Evolutionary conservation across 768 basidiomycete species (phyloP).

Genomic region (Brasilioporus rufonigricans): DNA sequence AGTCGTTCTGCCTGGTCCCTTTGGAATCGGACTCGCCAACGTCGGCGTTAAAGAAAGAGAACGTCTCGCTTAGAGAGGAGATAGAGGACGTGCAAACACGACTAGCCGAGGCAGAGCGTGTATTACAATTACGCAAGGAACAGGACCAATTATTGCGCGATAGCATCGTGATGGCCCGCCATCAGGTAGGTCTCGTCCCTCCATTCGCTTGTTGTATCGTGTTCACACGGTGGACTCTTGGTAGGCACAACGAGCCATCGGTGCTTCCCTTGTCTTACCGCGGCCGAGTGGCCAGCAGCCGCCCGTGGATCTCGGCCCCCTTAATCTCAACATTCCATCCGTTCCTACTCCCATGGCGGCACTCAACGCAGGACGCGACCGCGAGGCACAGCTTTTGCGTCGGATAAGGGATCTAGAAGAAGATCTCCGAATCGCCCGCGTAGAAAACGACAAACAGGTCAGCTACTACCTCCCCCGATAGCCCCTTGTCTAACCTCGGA

Average conservation of each 20-base stretch:
- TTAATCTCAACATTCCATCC: slow-evolving; percentile 57
- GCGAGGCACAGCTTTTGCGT: slow-evolving; percentile 49
- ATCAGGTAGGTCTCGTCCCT: slow-evolving; percentile 48
- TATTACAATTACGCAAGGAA: slow-evolving; percentile 68
- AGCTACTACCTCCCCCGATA: slow-evolving; percentile 20
- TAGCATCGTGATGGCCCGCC: slow-evolving; percentile 70
- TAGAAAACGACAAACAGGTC: slow-evolving; percentile 84
- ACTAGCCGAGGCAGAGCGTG: slow-evolving; percentile 58
- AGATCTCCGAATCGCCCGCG: slow-evolving; percentile 57
- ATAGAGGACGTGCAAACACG: slow-evolving; percentile 55
- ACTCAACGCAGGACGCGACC: slow-evolving; percentile 52
- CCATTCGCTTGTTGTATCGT: neutral
- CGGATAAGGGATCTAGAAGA: slow-evolving; percentile 77
- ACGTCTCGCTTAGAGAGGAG: slow-evolving; percentile 58
- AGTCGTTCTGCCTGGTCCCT: slow-evolving; percentile 77
- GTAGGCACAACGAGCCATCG: slow-evolving; percentile 80
- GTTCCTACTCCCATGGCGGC: slow-evolving; percentile 47
- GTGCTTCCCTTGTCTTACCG: slow-evolving; percentile 59
- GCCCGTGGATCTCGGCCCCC: slow-evolving; percentile 49
- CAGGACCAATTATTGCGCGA: slow-evolving; percentile 79
- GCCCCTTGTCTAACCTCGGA: slow-evolving; percentile 10
- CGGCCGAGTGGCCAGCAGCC: slow-evolving; percentile 38
- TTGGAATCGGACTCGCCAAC: slow-evolving; percentile 53
- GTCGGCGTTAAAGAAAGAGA: slow-evolving; percentile 61
- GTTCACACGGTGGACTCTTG: slow-evolving; percentile 1